A percentile compares a stretch with the other conserved stretches of the same genome.
Conservation (phyloP, 2,329 filamentous ascomycete species). For the Aspergillus latus region DNA sequence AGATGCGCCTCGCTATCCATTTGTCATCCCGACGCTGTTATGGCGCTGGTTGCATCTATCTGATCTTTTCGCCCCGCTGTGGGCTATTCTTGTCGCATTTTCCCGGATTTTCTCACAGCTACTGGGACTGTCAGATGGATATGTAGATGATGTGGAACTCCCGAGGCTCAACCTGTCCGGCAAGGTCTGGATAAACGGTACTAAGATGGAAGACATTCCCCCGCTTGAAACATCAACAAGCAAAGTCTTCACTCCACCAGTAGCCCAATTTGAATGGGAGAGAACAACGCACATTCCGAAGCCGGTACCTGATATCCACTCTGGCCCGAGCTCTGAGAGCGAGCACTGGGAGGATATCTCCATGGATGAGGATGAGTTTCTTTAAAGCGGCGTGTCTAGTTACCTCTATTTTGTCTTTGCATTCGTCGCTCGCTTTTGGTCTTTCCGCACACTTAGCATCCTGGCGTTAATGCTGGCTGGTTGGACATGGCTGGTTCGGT, state of each 20-base stretch:
- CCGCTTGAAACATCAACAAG: slow-evolving; percentile 18
- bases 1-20: slow-evolving; percentile 55
- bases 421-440: background rate
- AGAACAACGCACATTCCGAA: slow-evolving; percentile 3
- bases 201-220: slow-evolving; percentile 22
- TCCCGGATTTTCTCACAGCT: slow-evolving; percentile 35
- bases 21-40: slow-evolving; percentile 56
- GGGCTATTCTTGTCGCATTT: slow-evolving; percentile 32
- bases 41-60: slow-evolving; percentile 48
- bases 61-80: slow-evolving; percentile 29
- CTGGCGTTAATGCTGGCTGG: background rate
- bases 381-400: slow-evolving; percentile 15
- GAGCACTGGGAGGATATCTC: slow-evolving; percentile 22
- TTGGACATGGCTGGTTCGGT: background rate
- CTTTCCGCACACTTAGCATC: background rate
- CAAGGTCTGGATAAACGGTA: slow-evolving; percentile 33
- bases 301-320: slow-evolving; percentile 13
- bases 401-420: background rate
- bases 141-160: slow-evolving; percentile 37
- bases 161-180: slow-evolving; percentile 28
- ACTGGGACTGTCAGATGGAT: slow-evolving; percentile 45
- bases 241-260: slow-evolving; percentile 15
- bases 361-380: slow-evolving; percentile 37
- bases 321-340: slow-evolving; percentile 11
- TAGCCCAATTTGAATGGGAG: slow-evolving; percentile 10